Conservation (phyloP, 306 rosid species). For the Vigna radiata region DNA sequence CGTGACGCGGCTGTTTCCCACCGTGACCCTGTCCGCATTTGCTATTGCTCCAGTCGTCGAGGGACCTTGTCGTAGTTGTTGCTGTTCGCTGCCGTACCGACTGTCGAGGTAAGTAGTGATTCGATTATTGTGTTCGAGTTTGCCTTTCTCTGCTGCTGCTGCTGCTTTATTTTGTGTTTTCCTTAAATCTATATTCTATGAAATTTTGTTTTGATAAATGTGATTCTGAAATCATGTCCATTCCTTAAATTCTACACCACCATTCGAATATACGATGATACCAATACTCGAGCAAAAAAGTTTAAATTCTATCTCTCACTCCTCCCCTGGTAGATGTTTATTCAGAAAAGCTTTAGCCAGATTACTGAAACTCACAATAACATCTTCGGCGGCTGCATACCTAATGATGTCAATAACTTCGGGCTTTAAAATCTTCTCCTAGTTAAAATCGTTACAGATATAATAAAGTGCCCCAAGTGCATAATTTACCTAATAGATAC, state of each 20-base stretch:
- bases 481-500: constrained; percentile 67
- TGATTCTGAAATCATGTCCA: neutral
- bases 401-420: constrained; percentile 81
- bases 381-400: constrained; percentile 79
- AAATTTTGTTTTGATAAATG: too few species aligned
- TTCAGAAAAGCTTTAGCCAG: constrained; percentile 82
- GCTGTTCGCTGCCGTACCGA: too few species aligned
- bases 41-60: too few species aligned
- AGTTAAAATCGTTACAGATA: constrained; percentile 66
- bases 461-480: constrained; percentile 84
- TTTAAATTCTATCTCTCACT: neutral
- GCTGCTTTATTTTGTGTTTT: too few species aligned
- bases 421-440: constrained; percentile 76
- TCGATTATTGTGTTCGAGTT: too few species aligned
- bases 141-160: too few species aligned
- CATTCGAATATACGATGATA: constrained; percentile 4
- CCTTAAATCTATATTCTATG: too few species aligned
- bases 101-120: too few species aligned
- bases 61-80: too few species aligned
- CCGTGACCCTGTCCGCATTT: too few species aligned
- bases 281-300: neutral
- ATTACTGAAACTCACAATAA: constrained; percentile 80
- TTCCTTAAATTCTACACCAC: constrained; percentile 1
- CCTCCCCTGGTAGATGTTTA: constrained; percentile 59
- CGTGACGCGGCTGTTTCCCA: too few species aligned